Percentiles rank a stretch among this genome's conserved stretches.
Conservation (phyloP, 2,329 filamentous ascomycete genomes). For the Fusarium miscanthi region DNA sequence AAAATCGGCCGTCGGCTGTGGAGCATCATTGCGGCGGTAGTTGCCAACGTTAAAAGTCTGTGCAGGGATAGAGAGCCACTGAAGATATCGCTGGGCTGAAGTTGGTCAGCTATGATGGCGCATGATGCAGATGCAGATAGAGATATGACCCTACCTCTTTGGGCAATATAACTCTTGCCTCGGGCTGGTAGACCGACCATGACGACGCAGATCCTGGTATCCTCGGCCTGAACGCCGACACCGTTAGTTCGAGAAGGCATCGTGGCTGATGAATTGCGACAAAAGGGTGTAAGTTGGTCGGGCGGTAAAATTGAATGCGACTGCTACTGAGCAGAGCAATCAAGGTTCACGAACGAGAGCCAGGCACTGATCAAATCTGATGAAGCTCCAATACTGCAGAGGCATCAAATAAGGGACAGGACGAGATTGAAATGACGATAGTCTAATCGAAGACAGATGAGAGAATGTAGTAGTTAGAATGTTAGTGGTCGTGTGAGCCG, state of each 20-base stretch:
- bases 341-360: slow-evolving; percentile 18
- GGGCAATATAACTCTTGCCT: slow-evolving; percentile 97
- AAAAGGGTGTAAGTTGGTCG: slow-evolving; percentile 1
- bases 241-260: slow-evolving; percentile 70
- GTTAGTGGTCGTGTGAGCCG: slow-evolving; percentile 27
- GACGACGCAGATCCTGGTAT: slow-evolving; percentile 96
- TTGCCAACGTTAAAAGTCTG: slow-evolving; percentile 98
- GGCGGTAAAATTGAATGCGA: slow-evolving; percentile 3
- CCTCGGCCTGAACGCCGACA: slow-evolving; percentile 86
- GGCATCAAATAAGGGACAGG: slow-evolving; percentile 35
- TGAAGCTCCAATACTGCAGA: slow-evolving; percentile 44
- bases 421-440: background rate
- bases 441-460: background rate
- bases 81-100: slow-evolving; percentile 88
- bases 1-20: slow-evolving; percentile 92
- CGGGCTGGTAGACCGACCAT: slow-evolving; percentile 97
- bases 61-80: slow-evolving; percentile 94
- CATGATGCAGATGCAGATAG: background rate
- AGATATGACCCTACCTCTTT: slow-evolving; percentile 77
- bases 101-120: slow-evolving; percentile 18
- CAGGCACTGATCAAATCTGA: slow-evolving; percentile 21
- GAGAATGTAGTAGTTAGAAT: slow-evolving; percentile 25
- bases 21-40: slow-evolving; percentile 89
- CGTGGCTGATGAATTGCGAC: slow-evolving; percentile 21
- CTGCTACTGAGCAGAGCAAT: slow-evolving; percentile 32